Evolutionary conservation across 495 filamentous ascomycete species (phyloP), one percentile per base, ranked within the genome.

Genomic region (Penicillium flavigenum): DNA sequence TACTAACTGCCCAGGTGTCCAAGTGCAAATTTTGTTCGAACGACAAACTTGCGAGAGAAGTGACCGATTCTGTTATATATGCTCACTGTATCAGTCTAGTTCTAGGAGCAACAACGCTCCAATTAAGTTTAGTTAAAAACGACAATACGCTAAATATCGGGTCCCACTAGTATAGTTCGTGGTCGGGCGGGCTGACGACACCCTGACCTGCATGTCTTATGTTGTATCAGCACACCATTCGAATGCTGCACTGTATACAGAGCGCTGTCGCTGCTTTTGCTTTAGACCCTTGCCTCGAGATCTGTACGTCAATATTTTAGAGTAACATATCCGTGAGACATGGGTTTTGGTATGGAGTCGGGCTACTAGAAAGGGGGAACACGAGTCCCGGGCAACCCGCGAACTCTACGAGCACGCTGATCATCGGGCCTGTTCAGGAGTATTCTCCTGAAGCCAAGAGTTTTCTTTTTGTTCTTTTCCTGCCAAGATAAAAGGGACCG

Each of bases 151-250:
- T 53, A 44, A 39, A 46, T 14, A 20, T 55, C 38, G 43, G 54
- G 47, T 67, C 62, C 65, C 65, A 17, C 36, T 17, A 39, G 10
- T 36, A 27, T 39, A 49, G 62, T 62, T 65, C 59, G 31, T 46
- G 46, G 52, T 46, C 47, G 59, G 45, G 54, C 58, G 29, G 49
- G 61, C 61, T 64, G 64, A 62, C 64, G 61, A 64, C 57, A 49
- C 57, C 29, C 38, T 49, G 57, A 56, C 38, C 47, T 58, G 49
- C 47, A 60, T 53, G 56, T 26, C 24, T 26, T 51, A 63, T 57
- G 42, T 8, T 31, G 22, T 32, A 26, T 26, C 24, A 26, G 7
- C 4, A 36, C 44, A 36, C n/a, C 8, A 36, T 6, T 56, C 29
- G 43, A 22, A 38, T 1, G 19, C 4, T 48, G 27, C n/a, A 48